A percentile compares a stretch with the other conserved stretches of the same genome.
These are phyloP conservation scores for Eimeria acervulina DNA, from an alignment of 169 alveolate genomes.

Conservation along the genomic window DNA sequence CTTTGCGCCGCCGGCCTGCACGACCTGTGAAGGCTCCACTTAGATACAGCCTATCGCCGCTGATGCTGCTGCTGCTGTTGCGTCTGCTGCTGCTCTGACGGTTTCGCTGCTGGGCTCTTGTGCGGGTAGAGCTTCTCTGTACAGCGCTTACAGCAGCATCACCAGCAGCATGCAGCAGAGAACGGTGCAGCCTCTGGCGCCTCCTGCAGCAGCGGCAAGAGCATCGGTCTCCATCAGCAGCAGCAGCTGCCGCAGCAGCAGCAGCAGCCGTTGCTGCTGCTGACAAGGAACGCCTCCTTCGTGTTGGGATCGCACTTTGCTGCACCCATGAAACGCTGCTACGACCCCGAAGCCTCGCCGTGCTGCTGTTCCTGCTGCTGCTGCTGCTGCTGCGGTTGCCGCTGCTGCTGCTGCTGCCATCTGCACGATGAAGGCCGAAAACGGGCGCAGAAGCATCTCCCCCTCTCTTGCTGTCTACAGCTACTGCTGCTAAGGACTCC, in stretches of 20 bases:
- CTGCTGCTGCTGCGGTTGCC: conserved; percentile 32
- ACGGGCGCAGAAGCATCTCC: not conserved
- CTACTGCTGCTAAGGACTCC: not conserved
- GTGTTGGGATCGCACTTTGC: not conserved
- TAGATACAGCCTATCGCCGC: not conserved
- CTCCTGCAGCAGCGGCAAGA: conserved; percentile 62
- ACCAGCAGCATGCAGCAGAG: conserved; percentile 56
- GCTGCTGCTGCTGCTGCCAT: conserved; percentile 40
- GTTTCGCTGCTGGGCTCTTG: not conserved
- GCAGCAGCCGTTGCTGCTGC: conserved; percentile 40
- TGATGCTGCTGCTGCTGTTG: conserved; percentile 63
- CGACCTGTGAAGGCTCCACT: not conserved
- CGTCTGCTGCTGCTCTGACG: not conserved
- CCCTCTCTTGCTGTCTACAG: not conserved
- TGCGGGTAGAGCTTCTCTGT: not conserved
- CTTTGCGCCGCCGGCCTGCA: not conserved
- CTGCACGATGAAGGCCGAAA: not conserved
- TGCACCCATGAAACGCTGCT: not conserved
- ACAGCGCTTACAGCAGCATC: not conserved
- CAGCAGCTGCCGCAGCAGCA: conserved; percentile 46
- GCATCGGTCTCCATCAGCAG: conserved; percentile 49
- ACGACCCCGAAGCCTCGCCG: not conserved
- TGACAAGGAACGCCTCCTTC: not conserved
- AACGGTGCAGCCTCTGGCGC: conserved; percentile 28
- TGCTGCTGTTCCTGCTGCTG: conserved; percentile 31